Conservation (phyloP, 257 asterid genomes). For the Coffea canephora region DNA sequence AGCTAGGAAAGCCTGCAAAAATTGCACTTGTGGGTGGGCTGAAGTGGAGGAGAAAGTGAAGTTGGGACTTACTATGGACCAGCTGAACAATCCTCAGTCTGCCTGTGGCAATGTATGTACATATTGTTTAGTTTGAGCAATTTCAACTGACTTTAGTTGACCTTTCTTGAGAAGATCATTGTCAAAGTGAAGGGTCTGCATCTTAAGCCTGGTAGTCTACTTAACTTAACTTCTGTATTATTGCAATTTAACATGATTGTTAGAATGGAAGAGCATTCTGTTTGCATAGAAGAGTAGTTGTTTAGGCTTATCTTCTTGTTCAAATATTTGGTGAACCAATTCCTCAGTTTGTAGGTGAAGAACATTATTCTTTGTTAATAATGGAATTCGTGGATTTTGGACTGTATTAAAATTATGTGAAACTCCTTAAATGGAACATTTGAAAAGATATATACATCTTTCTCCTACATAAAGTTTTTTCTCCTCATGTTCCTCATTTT, state of each 20-base stretch:
- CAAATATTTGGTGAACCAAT: background rate
- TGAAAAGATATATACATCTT: background rate
- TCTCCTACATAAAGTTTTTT: too few relatives aligned
- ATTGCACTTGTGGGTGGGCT: constrained; percentile 90
- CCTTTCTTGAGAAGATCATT: background rate
- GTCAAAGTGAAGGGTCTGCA: too few relatives aligned
- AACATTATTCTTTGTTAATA: too few relatives aligned
- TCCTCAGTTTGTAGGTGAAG: background rate
- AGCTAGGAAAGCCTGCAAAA: constrained; percentile 91
- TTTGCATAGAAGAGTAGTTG: too few relatives aligned
- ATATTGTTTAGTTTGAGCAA: constrained; percentile 15
- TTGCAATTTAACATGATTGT: background rate
- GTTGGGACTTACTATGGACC: constrained; percentile 77
- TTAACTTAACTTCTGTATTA: background rate
- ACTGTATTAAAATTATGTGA: too few relatives aligned
- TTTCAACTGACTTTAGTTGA: background rate
- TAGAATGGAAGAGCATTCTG: background rate
- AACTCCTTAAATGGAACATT: background rate
- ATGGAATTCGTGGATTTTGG: background rate
- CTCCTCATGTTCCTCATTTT: too few relatives aligned
- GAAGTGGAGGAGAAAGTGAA: constrained; percentile 85
- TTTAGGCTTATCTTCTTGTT: background rate
- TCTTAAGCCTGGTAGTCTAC: background rate
- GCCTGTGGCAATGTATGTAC: constrained; percentile 96
- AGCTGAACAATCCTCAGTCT: constrained; percentile 82